Conservation (phyloP, 83 land plant genomes). For the Thuja plicata region DNA sequence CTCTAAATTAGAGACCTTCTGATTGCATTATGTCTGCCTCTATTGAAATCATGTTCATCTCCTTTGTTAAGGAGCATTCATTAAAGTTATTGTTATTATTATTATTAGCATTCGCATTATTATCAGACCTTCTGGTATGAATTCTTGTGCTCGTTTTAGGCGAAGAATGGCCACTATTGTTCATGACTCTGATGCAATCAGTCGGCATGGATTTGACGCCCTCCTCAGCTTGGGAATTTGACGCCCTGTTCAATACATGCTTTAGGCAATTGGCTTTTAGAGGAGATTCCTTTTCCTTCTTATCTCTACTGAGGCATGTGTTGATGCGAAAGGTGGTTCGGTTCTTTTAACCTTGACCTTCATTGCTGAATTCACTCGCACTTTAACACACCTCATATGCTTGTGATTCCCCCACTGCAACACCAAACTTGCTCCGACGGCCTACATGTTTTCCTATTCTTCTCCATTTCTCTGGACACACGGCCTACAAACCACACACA, state of each 20-base stretch:
- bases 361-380: constrained; percentile 27
- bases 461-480: too few relatives aligned
- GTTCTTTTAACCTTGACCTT: constrained; percentile 12
- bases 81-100: background rate
- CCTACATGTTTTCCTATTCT: too few relatives aligned
- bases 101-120: too few relatives aligned
- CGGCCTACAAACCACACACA: too few relatives aligned
- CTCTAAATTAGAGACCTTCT: constrained; percentile 18
- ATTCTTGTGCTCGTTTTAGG: background rate
- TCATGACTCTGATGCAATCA: background rate
- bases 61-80: constrained; percentile 2
- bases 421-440: constrained; percentile 21
- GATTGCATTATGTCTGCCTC: background rate
- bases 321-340: constrained; percentile 27
- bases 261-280: background rate
- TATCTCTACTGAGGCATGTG: constrained; percentile 30
- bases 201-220: background rate
- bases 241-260: background rate
- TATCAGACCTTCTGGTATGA: background rate
- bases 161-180: background rate
- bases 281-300: constrained; percentile 14
- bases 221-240: background rate
- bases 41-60: background rate
- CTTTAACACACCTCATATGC: constrained; percentile 49
- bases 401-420: constrained; percentile 74